phyloP scores from a whole-genome alignment of 1,139 yeast species.

The Kurtzmaniella quercitrusa region DNA sequence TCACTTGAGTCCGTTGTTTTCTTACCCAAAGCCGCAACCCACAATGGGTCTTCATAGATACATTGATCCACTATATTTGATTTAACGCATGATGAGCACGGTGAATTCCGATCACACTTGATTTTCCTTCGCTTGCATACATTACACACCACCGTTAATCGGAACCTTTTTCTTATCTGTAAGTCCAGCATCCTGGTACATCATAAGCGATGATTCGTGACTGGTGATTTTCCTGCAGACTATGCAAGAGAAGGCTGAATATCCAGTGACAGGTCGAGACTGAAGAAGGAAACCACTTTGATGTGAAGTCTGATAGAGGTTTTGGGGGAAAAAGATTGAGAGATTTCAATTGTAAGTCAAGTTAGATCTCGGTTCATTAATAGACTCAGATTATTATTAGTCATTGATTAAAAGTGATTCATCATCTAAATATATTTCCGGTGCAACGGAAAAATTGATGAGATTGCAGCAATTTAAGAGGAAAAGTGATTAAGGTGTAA shows the following conservation, averaged over 20 bases:
- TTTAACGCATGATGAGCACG: constrained; percentile 15
- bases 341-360: no score
- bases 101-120: constrained; percentile 11
- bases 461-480: no score
- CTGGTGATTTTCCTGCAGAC: background rate
- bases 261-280: no score
- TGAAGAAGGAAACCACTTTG: no score
- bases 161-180: constrained; percentile 2
- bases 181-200: constrained; percentile 1
- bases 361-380: no score
- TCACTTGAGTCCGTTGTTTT: background rate
- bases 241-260: background rate
- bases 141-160: constrained; percentile 21
- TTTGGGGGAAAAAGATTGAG: no score
- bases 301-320: no score
- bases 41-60: constrained; percentile 5
- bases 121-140: constrained; percentile 24
- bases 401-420: no score
- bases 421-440: no score
- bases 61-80: constrained; percentile 8
- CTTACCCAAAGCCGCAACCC: constrained; percentile 1
- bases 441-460: no score
- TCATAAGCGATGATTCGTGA: background rate
- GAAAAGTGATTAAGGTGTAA: no score
- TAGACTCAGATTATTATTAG: no score